Evolutionary conservation across 2,329 filamentous ascomycete species (phyloP).

Genomic region (Aspergillus terreus): DNA sequence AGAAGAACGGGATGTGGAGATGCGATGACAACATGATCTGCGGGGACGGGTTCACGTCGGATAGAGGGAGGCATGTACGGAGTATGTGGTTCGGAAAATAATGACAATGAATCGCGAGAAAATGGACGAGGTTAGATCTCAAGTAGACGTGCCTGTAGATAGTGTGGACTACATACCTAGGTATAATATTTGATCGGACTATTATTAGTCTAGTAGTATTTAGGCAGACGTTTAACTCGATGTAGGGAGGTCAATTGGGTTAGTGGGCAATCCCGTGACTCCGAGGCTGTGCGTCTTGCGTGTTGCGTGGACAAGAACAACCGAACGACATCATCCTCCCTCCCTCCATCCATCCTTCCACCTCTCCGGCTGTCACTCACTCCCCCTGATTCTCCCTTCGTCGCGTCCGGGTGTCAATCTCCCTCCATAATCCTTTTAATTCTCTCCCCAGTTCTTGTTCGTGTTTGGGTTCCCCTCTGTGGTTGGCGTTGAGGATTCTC

Average conservation of each 20-base stretch:
- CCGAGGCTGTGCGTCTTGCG: slow-evolving; percentile 8
- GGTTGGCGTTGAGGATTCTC: slow-evolving; percentile 17
- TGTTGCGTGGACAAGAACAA: not conserved
- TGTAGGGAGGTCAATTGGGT: too few species aligned
- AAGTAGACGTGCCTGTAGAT: too few species aligned
- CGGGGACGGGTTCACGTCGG: not conserved
- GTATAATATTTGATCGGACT: too few species aligned
- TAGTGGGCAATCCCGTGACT: slow-evolving; percentile 11
- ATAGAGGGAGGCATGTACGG: too few species aligned
- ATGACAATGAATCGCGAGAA: too few species aligned
- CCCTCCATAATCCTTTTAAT: not conserved
- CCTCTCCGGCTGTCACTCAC: not conserved
- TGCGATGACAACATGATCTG: not conserved
- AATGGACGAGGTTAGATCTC: too few species aligned
- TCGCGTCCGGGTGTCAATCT: not conserved
- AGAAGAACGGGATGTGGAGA: not conserved
- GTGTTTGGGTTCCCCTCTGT: slow-evolving; percentile 2
- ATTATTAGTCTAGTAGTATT: too few species aligned
- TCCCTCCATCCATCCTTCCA: not conserved
- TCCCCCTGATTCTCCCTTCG: not conserved
- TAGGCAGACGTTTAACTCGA: too few species aligned
- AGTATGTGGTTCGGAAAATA: too few species aligned
- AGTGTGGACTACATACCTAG: too few species aligned
- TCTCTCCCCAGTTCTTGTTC: not conserved
- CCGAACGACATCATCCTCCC: not conserved